These are phyloP conservation scores for Yamadazyma aaseri DNA, from an alignment of 1,139 yeast species.

Conservation along the genomic window DNA sequence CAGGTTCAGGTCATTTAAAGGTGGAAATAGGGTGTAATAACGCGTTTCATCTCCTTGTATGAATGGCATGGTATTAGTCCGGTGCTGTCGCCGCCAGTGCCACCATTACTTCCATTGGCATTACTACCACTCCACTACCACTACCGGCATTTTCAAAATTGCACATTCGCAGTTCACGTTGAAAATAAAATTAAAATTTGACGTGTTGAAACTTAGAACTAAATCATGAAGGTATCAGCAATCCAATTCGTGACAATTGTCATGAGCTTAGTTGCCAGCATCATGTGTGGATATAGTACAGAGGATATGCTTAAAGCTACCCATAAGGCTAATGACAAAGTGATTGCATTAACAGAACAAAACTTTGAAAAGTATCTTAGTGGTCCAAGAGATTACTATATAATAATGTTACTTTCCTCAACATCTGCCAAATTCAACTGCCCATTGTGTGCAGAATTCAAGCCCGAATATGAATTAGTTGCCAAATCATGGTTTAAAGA, in stretches of 20 bases:
- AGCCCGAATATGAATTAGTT: constrained; percentile 58
- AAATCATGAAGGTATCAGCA: constrained; percentile 25
- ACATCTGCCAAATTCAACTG: constrained; percentile 74
- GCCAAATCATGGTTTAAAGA: constrained; percentile 59
- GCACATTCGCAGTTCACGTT: too few relatives aligned
- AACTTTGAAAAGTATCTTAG: constrained; percentile 58
- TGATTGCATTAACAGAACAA: constrained; percentile 50
- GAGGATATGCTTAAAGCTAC: constrained; percentile 26
- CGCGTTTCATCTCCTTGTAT: too few relatives aligned
- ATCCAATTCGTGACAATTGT: constrained; percentile 15
- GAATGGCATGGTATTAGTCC: too few relatives aligned
- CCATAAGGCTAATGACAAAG: constrained; percentile 21
- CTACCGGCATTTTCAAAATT: too few relatives aligned
- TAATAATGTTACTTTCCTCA: constrained; percentile 72
- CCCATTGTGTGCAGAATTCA: constrained; percentile 66
- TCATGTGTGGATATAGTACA: constrained; percentile 28
- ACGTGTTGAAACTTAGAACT: not conserved
- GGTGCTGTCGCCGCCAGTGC: too few relatives aligned
- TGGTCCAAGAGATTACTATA: constrained; percentile 70
- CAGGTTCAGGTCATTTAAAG: constrained; percentile 38
- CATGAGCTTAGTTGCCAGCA: constrained; percentile 15
- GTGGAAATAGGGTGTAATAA: constrained; percentile 34
- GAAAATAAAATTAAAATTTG: not conserved
- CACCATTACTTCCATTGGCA: too few relatives aligned
- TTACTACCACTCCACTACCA: too few relatives aligned